Percentiles rank a stretch among this genome's conserved stretches.
Evolutionary conservation across 1,284 basidiomycete species (phyloP).

Genomic region (Phellopilus nigrolimitatus): DNA sequence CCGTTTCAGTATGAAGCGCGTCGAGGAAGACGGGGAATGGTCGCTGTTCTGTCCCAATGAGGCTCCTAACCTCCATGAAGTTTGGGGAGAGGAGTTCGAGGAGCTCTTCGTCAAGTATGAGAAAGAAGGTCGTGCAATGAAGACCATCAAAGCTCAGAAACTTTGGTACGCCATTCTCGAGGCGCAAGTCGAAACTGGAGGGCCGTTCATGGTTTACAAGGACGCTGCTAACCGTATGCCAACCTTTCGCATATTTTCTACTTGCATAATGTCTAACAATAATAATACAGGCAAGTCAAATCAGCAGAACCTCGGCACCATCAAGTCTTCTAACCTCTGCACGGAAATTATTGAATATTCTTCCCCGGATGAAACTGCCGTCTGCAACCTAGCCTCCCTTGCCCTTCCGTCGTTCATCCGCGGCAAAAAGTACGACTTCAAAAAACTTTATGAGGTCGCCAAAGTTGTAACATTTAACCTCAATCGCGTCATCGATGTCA

Average conservation of each 20-base stretch:
- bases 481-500: conserved; percentile 91
- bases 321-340: conserved; percentile 99
- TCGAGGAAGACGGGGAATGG: conserved; percentile 87
- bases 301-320: conserved; percentile 97
- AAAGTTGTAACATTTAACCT: conserved; percentile 94
- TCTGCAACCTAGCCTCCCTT: conserved; percentile 98
- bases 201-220: conserved; percentile 99
- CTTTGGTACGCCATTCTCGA: conserved; percentile 98
- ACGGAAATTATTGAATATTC: conserved; percentile 99
- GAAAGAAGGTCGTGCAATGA: conserved; percentile 83
- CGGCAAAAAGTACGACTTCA: conserved; percentile 82
- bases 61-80: conserved; percentile 87
- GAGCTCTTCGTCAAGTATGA: conserved; percentile 89
- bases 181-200: conserved; percentile 97
- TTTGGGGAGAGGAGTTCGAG: conserved; percentile 91
- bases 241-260: conserved; percentile 27
- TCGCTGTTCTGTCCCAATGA: conserved; percentile 98
- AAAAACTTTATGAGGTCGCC: conserved; percentile 90
- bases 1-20: conserved; percentile 79
- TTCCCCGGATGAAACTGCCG: conserved; percentile 95
- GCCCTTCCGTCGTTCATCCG: conserved; percentile 88
- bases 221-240: conserved; percentile 71
- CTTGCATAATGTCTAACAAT: conserved; percentile 14
- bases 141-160: conserved; percentile 93
- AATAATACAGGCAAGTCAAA: conserved; percentile 78